Evolutionary conservation across 2,329 filamentous ascomycete genomes (phyloP).

Genomic region (Aureobasidium sp.): DNA sequence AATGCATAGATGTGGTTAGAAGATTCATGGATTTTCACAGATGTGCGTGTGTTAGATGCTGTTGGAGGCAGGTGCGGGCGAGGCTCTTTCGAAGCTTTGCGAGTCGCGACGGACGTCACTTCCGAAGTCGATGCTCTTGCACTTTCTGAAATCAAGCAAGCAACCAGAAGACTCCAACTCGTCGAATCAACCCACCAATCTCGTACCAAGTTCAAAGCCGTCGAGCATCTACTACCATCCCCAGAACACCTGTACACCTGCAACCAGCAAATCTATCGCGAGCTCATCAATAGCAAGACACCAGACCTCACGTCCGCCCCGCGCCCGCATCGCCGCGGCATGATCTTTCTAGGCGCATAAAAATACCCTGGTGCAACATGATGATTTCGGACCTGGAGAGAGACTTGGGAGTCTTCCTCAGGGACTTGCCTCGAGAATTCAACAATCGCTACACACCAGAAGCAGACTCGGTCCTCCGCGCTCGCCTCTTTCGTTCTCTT

Average conservation of each 20-base stretch:
- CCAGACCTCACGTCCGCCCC: background rate
- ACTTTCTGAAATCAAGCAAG: background rate
- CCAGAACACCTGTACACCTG: background rate
- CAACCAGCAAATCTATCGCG: background rate
- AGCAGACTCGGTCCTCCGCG: constrained; percentile 63
- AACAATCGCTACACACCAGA: constrained; percentile 65
- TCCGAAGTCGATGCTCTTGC: background rate
- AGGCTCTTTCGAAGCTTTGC: background rate
- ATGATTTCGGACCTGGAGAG: constrained; percentile 51
- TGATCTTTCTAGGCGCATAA: constrained; percentile 8
- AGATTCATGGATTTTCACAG: background rate
- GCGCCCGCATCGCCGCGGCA: background rate
- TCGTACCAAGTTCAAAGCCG: background rate
- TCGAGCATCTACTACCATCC: background rate
- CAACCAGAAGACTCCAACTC: background rate
- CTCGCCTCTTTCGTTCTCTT: constrained; percentile 78
- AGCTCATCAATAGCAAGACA: background rate
- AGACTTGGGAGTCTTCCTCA: constrained; percentile 63
- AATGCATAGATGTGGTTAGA: background rate
- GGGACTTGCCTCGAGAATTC: constrained; percentile 64
- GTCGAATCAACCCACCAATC: background rate
- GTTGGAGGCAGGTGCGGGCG: background rate
- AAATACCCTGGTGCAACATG: background rate
- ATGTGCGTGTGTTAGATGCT: background rate
- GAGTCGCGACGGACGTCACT: background rate